A percentile compares a stretch with the other conserved stretches of the same genome.
phyloP scores from a whole-genome alignment of 2,329 filamentous ascomycete species.

The Sporothrix luriei region DNA sequence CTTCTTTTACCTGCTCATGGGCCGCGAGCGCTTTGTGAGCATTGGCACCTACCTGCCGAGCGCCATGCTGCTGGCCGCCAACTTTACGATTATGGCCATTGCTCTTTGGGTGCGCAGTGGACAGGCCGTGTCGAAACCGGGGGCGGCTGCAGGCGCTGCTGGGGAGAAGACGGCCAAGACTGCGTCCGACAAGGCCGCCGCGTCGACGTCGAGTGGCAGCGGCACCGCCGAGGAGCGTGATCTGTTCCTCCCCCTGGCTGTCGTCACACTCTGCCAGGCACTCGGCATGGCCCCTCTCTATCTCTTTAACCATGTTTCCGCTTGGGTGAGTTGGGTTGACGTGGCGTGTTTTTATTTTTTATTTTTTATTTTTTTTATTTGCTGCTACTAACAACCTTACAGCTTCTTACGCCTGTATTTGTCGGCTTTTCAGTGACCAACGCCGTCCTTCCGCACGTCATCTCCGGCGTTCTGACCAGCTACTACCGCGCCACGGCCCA shows the following conservation, averaged over 20 bases:
- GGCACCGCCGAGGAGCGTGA: conserved; percentile 58
- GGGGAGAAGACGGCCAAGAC: conserved; percentile 37
- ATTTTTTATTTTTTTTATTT: background rate
- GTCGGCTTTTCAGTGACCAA: conserved; percentile 59
- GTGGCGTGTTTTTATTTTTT: background rate
- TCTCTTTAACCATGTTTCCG: conserved; percentile 75
- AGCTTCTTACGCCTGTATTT: conserved; percentile 66
- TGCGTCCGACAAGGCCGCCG: background rate
- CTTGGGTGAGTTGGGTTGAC: conserved; percentile 58
- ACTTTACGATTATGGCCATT: conserved; percentile 94
- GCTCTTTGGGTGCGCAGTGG: conserved; percentile 92
- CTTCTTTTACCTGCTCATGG: conserved; percentile 97
- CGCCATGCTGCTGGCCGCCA: conserved; percentile 94
- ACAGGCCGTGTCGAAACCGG: conserved; percentile 46
- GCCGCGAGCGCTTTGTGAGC: conserved; percentile 89
- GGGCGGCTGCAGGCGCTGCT: conserved; percentile 37
- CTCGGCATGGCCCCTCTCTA: conserved; percentile 80
- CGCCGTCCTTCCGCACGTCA: conserved; percentile 57
- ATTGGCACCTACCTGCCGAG: conserved; percentile 97
- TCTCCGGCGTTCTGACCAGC: conserved; percentile 58
- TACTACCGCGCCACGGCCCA: conserved; percentile 61
- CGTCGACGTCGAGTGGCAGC: conserved; percentile 15
- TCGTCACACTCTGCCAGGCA: conserved; percentile 74
- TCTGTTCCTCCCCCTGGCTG: conserved; percentile 70
- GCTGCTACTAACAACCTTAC: background rate